These are phyloP conservation scores for Leishmania lainsoni DNA, from an alignment of 208 protist species.

Conservation along the genomic window DNA sequence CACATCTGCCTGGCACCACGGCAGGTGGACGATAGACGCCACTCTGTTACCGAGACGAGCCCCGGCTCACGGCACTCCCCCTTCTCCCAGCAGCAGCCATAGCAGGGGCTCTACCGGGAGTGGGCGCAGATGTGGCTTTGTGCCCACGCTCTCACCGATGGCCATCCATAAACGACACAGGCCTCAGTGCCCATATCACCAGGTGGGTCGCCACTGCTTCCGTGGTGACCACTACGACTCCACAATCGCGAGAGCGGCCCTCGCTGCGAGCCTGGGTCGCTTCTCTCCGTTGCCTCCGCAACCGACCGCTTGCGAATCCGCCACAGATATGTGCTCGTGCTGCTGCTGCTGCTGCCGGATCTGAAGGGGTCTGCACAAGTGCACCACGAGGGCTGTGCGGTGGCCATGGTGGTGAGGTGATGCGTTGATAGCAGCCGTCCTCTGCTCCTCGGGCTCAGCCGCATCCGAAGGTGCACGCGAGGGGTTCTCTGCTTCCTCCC, in stretches of 20 bases:
- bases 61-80: background rate
- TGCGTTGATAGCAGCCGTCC: background rate
- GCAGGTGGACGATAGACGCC: background rate
- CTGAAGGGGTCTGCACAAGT: slow-evolving; percentile 16
- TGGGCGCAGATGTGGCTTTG: background rate
- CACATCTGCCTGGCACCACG: slow-evolving; percentile 25
- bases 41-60: background rate
- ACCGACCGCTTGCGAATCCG: background rate
- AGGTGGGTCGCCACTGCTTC: background rate
- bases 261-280: background rate
- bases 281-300: background rate
- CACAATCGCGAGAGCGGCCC: background rate
- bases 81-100: background rate
- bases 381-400: slow-evolving; percentile 20
- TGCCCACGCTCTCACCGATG: background rate
- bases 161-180: background rate
- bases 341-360: slow-evolving; percentile 13
- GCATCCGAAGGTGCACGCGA: background rate
- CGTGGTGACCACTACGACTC: background rate
- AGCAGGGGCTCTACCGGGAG: background rate
- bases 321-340: background rate
- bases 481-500: background rate
- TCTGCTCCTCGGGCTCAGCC: background rate
- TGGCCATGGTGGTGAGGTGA: background rate
- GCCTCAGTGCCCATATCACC: background rate